Percentiles rank a stretch among this genome's conserved stretches.
Evolutionary conservation across 2,329 filamentous ascomycete genomes (phyloP).

Genomic region (Diatrype stigma): DNA sequence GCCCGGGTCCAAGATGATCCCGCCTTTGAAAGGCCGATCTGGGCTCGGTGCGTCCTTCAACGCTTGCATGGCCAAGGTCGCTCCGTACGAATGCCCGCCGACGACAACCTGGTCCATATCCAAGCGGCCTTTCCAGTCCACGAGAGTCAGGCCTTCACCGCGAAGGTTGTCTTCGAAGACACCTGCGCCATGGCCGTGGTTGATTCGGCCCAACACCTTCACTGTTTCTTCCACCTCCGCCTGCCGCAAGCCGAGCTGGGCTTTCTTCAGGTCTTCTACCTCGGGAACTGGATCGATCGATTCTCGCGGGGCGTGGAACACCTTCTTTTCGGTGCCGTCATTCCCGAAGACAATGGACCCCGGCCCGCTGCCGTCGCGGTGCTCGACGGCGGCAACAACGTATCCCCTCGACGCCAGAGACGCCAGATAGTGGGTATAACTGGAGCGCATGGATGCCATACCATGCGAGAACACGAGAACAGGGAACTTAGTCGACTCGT

Average conservation of each 20-base stretch:
- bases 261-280: constrained; percentile 35
- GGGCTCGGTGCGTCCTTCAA: constrained; percentile 45
- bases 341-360: constrained; percentile 36
- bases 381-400: constrained; percentile 47
- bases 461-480: constrained; percentile 51
- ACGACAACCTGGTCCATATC: constrained; percentile 52
- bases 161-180: constrained; percentile 39
- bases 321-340: constrained; percentile 24
- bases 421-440: constrained; percentile 49
- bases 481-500: constrained; percentile 27
- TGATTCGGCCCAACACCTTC: constrained; percentile 35
- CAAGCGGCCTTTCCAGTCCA: constrained; percentile 49
- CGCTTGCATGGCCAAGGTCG: constrained; percentile 58
- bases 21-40: constrained; percentile 47
- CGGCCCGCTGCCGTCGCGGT: constrained; percentile 48
- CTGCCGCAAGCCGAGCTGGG: constrained; percentile 47
- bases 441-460: constrained; percentile 44
- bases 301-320: constrained; percentile 33
- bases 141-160: constrained; percentile 41
- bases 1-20: constrained; percentile 61
- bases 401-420: constrained; percentile 46
- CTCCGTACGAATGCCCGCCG: constrained; percentile 63
- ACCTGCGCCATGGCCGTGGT: constrained; percentile 33
- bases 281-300: constrained; percentile 21
- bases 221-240: constrained; percentile 46